A percentile compares a stretch with the other conserved stretches of the same genome.
Conservation (phyloP, 345 rosid genomes). For the Pugionium cornutum region DNA sequence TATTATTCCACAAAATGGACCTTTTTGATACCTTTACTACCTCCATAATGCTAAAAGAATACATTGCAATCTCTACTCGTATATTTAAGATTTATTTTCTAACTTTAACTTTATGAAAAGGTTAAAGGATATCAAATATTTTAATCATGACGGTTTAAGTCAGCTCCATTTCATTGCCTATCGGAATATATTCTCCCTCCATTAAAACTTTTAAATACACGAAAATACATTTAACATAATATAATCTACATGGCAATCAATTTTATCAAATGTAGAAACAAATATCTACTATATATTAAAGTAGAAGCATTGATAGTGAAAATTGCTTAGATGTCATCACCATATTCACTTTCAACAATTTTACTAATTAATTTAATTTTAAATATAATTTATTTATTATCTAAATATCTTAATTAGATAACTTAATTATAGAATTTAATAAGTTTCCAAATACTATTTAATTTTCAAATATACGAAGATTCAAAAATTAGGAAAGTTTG, state of each 20-base stretch:
- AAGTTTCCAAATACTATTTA: too few relatives aligned
- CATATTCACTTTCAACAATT: too few relatives aligned
- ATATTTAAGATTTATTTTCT: constrained; percentile 5
- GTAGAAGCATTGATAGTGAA: too few relatives aligned
- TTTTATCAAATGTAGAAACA: background rate
- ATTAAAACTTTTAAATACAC: background rate
- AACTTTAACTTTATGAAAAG: constrained; percentile 25
- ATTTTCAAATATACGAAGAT: too few relatives aligned
- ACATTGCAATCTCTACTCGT: constrained; percentile 1
- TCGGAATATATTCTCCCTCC: constrained; percentile 7
- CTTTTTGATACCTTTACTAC: constrained; percentile 3
- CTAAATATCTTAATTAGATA: too few relatives aligned
- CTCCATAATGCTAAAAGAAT: constrained; percentile 20
- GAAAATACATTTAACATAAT: background rate
- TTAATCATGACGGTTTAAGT: constrained; percentile 13
- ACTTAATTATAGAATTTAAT: too few relatives aligned
- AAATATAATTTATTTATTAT: too few relatives aligned
- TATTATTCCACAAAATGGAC: constrained; percentile 24
- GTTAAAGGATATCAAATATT: constrained; percentile 2
- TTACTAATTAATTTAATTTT: too few relatives aligned
- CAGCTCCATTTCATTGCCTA: constrained; percentile 14
- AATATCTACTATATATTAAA: too few relatives aligned
- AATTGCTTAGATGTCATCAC: too few relatives aligned
- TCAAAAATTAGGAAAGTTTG: too few relatives aligned
- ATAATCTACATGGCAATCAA: background rate